Evolutionary conservation across 345 rosid genomes (phyloP).

Genomic region (Melastoma malabathricum): DNA sequence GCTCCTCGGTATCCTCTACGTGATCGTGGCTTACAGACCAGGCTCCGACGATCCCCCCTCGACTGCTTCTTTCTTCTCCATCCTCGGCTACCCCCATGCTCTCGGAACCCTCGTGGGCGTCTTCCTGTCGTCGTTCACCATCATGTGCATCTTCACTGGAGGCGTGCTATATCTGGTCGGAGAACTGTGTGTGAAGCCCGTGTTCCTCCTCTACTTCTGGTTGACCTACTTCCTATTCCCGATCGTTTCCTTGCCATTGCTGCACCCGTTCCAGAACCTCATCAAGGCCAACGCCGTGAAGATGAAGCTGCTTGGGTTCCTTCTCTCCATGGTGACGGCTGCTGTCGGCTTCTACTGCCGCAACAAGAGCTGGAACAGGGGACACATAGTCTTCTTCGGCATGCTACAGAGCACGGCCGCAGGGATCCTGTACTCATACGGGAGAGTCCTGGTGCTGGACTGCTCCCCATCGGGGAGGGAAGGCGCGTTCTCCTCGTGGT

Average conservation of each 20-base stretch:
- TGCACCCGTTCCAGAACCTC: conserved; percentile 30
- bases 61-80: conserved; percentile 11
- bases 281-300: conserved; percentile 25
- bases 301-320: conserved; percentile 41
- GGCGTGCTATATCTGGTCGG: conserved; percentile 28
- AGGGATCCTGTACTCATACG: conserved; percentile 34
- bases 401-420: conserved; percentile 43
- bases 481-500: conserved; percentile 42
- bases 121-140: conserved; percentile 35
- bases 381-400: conserved; percentile 23
- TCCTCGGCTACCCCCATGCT: conserved; percentile 35
- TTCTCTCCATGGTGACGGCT: conserved; percentile 27
- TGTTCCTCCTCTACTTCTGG: conserved; percentile 27
- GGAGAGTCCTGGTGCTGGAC: conserved; percentile 33
- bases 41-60: conserved; percentile 11
- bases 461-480: conserved; percentile 37
- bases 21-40: conserved; percentile 15
- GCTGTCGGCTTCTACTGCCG: conserved; percentile 30
- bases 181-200: conserved; percentile 31
- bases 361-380: conserved; percentile 21
- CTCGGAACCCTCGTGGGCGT: conserved; percentile 23
- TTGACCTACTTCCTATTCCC: conserved; percentile 42
- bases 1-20: conserved; percentile 32
- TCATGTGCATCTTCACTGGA: conserved; percentile 46
- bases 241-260: conserved; percentile 24